These are phyloP conservation scores for Periglandula ipomoeae DNA, from an alignment of 2,329 filamentous ascomycete species.

Conservation along the genomic window DNA sequence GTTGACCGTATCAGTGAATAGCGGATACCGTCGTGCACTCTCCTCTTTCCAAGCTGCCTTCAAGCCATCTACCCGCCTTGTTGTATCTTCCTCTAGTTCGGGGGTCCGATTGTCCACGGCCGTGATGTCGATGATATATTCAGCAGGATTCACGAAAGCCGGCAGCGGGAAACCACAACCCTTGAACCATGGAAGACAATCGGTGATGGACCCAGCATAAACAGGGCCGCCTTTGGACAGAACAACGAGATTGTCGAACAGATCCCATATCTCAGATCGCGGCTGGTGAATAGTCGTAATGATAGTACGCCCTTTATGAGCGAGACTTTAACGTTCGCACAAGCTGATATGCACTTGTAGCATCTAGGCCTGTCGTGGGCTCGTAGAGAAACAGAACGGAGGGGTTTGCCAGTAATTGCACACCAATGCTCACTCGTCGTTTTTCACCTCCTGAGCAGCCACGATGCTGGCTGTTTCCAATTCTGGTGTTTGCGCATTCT, in stretches of 20 bases:
- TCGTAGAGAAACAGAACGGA: slow-evolving; percentile 72
- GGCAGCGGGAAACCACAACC: slow-evolving; percentile 52
- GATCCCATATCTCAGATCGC: slow-evolving; percentile 68
- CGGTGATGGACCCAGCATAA: slow-evolving; percentile 52
- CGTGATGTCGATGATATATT: slow-evolving; percentile 65
- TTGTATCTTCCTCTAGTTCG: slow-evolving; percentile 53
- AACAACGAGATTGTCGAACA: slow-evolving; percentile 65
- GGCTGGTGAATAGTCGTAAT: slow-evolving; percentile 71
- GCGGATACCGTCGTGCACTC: slow-evolving; percentile 18
- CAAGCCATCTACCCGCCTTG: slow-evolving; percentile 50
- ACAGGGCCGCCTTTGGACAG: slow-evolving; percentile 59
- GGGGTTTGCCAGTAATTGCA: slow-evolving; percentile 71
- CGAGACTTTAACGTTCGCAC: slow-evolving; percentile 62
- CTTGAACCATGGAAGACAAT: slow-evolving; percentile 57
- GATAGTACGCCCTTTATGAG: slow-evolving; percentile 59
- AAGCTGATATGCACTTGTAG: slow-evolving; percentile 67
- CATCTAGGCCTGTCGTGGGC: slow-evolving; percentile 69
- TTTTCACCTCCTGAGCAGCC: slow-evolving; percentile 76
- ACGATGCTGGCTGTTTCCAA: slow-evolving; percentile 61
- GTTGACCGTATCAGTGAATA: slow-evolving; percentile 11
- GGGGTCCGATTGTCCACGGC: slow-evolving; percentile 64
- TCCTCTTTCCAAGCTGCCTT: slow-evolving; percentile 49
- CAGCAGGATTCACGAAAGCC: slow-evolving; percentile 68
- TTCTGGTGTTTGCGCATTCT: slow-evolving; percentile 66
- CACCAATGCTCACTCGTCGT: slow-evolving; percentile 65